Conservation (phyloP, 192 early-diverging fungal genomes). For the Rhizophagus prolifer region DNA sequence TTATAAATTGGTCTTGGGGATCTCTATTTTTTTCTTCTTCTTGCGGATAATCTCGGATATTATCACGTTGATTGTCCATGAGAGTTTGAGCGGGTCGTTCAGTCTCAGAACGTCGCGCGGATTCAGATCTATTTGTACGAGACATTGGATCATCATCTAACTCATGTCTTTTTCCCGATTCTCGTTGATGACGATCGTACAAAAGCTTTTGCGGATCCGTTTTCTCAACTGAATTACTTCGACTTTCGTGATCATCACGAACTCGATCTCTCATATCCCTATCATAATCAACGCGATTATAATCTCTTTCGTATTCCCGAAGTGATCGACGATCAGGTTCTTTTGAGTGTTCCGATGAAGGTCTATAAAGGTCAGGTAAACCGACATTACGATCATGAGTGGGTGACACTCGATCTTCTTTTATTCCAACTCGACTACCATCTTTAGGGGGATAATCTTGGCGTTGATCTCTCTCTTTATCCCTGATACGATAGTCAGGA, state of each 20-base stretch:
- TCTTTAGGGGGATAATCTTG: constrained; percentile 6
- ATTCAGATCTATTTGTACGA: background rate
- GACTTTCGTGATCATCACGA: background rate
- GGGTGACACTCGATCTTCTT: background rate
- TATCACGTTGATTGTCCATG: constrained; percentile 9
- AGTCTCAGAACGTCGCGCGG: background rate
- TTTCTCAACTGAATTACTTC: background rate
- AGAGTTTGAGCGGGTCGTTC: background rate
- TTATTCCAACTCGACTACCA: background rate
- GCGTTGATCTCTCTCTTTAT: constrained; percentile 7
- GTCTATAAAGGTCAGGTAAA: constrained; percentile 16
- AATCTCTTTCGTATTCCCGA: constrained; percentile 18
- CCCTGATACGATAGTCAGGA: constrained; percentile 7
- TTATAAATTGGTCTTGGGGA: background rate
- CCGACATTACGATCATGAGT: background rate
- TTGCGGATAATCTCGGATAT: background rate
- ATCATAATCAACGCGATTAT: background rate
- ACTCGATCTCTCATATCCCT: constrained; percentile 7
- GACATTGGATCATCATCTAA: background rate
- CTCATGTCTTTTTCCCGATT: constrained; percentile 4
- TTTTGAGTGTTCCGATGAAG: constrained; percentile 7
- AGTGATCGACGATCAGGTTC: constrained; percentile 16
- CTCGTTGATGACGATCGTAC: background rate
- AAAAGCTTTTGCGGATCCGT: background rate
- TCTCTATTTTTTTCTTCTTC: background rate